Evolutionary conservation across 2,329 filamentous ascomycete species (phyloP).

Genomic region (Fusarium lyarnte): DNA sequence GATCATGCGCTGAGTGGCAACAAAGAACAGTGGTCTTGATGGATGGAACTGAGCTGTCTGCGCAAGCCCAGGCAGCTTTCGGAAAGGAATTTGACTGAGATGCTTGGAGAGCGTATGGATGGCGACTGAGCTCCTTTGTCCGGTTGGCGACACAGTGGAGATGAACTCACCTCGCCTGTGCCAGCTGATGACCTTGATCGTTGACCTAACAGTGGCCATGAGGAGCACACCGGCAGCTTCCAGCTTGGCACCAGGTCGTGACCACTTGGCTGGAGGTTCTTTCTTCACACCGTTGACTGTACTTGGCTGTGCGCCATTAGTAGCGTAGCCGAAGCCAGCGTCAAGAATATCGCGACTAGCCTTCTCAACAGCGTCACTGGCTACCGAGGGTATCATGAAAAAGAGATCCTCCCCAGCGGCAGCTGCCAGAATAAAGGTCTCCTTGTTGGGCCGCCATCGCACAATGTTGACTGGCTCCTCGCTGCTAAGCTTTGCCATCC

Average conservation of each 20-base stretch:
- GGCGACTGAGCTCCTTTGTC: slow-evolving; percentile 81
- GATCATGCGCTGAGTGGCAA: slow-evolving; percentile 93
- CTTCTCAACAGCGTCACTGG: slow-evolving; percentile 77
- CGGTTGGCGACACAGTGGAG: slow-evolving; percentile 85
- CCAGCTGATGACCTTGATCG: slow-evolving; percentile 91
- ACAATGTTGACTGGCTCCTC: slow-evolving; percentile 86
- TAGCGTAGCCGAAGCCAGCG: slow-evolving; percentile 93
- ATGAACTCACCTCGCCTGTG: slow-evolving; percentile 95
- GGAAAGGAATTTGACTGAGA: slow-evolving; percentile 93
- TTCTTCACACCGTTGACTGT: slow-evolving; percentile 70
- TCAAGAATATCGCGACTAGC: slow-evolving; percentile 81
- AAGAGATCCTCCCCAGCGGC: slow-evolving; percentile 87
- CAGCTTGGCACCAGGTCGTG: slow-evolving; percentile 77
- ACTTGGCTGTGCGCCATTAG: slow-evolving; percentile 67
- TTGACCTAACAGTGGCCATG: slow-evolving; percentile 80
- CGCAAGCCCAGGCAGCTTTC: slow-evolving; percentile 75
- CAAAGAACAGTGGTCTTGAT: slow-evolving; percentile 90
- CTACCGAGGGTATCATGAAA: slow-evolving; percentile 80
- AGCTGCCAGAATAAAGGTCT: slow-evolving; percentile 82
- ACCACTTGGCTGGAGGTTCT: slow-evolving; percentile 82
- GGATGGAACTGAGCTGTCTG: slow-evolving; percentile 97
- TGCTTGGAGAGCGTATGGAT: slow-evolving; percentile 97
- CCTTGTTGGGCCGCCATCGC: slow-evolving; percentile 86
- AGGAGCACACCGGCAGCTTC: slow-evolving; percentile 82
- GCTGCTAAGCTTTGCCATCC: slow-evolving; percentile 80